Conservation (phyloP, 495 filamentous ascomycete species). For the Aspergillus carlsbadensis region DNA sequence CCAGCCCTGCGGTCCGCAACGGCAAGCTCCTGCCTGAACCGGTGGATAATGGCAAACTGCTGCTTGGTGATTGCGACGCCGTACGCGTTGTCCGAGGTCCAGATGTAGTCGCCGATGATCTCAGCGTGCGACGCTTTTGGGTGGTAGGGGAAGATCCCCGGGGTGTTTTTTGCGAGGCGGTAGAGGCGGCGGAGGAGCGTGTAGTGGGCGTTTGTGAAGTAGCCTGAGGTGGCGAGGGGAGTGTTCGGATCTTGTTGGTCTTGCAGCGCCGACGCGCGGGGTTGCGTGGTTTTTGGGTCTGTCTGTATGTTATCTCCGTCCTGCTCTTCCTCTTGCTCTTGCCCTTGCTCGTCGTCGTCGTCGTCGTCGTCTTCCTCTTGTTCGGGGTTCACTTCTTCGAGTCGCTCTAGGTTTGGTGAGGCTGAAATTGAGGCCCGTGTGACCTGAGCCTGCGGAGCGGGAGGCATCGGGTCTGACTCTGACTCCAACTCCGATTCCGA, state of each 20-base stretch:
- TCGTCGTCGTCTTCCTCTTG: too few species aligned
- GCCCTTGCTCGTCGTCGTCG: neutral
- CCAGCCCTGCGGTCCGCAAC: constrained; percentile 37
- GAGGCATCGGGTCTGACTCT: neutral
- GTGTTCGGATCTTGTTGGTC: too few species aligned
- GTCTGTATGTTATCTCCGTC: too few species aligned
- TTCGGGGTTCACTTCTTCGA: too few species aligned
- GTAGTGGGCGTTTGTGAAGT: constrained; percentile 50
- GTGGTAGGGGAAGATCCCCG: constrained; percentile 41
- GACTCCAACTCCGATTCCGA: neutral
- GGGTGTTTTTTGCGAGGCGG: constrained; percentile 37
- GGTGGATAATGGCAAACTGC: constrained; percentile 47
- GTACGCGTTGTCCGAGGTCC: constrained; percentile 43
- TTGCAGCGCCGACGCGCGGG: too few species aligned
- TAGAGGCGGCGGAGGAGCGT: constrained; percentile 40
- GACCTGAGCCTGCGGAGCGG: neutral
- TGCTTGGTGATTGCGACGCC: constrained; percentile 46
- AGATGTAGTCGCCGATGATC: constrained; percentile 48
- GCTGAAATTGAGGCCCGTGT: neutral
- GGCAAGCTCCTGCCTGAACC: constrained; percentile 43
- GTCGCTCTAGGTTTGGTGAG: neutral
- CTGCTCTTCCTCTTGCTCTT: constrained; percentile 12
- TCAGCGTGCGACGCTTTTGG: constrained; percentile 35
- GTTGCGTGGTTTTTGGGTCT: too few species aligned
- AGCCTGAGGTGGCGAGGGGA: constrained; percentile 38